These are phyloP conservation scores for Ceratocystis colombiana DNA, from an alignment of 2,329 filamentous ascomycete species.

Conservation along the genomic window DNA sequence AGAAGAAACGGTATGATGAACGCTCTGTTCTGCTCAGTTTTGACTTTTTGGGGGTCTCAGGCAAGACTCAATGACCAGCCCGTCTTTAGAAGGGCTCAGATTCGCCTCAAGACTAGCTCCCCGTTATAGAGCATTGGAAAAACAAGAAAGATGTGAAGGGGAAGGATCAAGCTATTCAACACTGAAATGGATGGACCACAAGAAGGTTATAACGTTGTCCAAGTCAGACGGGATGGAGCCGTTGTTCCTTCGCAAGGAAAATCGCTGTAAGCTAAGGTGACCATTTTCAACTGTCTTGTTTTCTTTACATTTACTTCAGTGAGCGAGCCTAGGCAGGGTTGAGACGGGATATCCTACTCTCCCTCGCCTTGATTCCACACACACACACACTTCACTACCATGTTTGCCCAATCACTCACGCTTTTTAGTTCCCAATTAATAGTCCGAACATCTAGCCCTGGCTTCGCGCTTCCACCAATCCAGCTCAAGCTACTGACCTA, in stretches of 20 bases:
- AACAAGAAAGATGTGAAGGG: too few relatives aligned
- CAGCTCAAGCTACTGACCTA: not conserved
- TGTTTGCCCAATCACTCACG: not conserved
- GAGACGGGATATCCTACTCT: too few relatives aligned
- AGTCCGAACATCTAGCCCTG: not conserved
- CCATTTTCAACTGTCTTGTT: too few relatives aligned
- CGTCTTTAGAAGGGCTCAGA: not conserved
- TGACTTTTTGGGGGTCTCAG: too few relatives aligned
- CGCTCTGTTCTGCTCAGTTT: not conserved
- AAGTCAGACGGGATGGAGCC: not conserved
- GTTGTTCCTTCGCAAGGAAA: not conserved
- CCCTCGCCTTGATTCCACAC: not conserved
- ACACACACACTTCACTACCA: not conserved
- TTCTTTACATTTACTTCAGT: too few relatives aligned
- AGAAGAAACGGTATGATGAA: not conserved
- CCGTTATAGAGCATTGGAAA: not conserved
- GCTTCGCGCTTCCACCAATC: not conserved
- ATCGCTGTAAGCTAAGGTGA: not conserved
- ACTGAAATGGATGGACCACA: too few relatives aligned
- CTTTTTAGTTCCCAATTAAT: not conserved
- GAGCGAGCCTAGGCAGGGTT: too few relatives aligned
- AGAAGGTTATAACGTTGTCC: not conserved
- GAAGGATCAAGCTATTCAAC: too few relatives aligned
- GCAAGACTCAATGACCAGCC: not conserved
- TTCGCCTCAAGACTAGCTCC: not conserved